Percentiles rank a stretch among this genome's conserved stretches.
Evolutionary conservation across 306 rosid species (phyloP).

Genomic region (Lathyrus oleraceus): DNA sequence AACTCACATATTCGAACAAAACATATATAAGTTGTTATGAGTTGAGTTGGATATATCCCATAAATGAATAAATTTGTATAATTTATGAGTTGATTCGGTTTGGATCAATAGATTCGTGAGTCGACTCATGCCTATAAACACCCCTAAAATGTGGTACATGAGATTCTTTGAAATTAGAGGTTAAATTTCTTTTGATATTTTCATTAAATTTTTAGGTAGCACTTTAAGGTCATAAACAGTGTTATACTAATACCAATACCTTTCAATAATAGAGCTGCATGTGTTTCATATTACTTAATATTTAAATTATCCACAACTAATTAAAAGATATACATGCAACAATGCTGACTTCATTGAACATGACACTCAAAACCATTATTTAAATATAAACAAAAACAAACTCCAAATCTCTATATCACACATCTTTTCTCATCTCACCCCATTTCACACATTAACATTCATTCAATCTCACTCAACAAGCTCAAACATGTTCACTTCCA

Average conservation of each 20-base stretch:
- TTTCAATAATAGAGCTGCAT: constrained; percentile 29
- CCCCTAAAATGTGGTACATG: too few relatives aligned
- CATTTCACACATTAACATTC: constrained; percentile 6
- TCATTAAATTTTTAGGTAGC: too few relatives aligned
- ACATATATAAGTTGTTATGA: too few relatives aligned
- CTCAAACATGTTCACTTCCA: constrained; percentile 44
- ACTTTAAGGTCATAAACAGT: neutral
- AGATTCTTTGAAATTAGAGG: too few relatives aligned
- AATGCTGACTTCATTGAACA: constrained; percentile 15
- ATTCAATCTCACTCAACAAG: neutral
- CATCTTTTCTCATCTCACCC: neutral
- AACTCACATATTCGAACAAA: too few relatives aligned
- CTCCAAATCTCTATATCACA: constrained; percentile 1
- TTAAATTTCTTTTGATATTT: too few relatives aligned
- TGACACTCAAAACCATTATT: constrained; percentile 9
- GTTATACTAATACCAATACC: neutral
- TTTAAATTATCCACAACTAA: neutral
- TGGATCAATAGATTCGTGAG: too few relatives aligned
- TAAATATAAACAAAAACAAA: constrained; percentile 29
- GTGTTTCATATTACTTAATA: neutral
- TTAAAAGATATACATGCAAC: constrained; percentile 16
- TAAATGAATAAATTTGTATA: too few relatives aligned
- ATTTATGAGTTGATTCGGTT: too few relatives aligned
- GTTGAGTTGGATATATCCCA: too few relatives aligned
- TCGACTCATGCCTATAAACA: too few relatives aligned